These are phyloP conservation scores for Lachancea waltii DNA, from an alignment of 805 yeast genomes.

Conservation along the genomic window DNA sequence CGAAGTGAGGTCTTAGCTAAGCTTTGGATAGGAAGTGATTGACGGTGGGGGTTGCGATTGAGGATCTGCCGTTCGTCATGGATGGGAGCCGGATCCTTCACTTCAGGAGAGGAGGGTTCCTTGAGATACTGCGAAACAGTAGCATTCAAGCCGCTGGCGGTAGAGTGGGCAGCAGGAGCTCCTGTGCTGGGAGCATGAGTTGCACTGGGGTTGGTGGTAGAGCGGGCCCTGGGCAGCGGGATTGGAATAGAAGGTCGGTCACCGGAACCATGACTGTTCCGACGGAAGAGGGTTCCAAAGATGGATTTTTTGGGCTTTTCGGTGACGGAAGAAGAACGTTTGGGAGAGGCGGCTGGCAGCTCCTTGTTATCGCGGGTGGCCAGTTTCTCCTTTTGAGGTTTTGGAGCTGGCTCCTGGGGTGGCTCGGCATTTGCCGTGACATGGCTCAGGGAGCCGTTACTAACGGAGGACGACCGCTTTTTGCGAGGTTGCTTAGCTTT, in stretches of 20 bases:
- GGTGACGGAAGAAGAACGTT: constrained; percentile 17
- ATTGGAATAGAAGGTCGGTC: constrained; percentile 13
- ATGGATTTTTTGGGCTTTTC: constrained; percentile 27
- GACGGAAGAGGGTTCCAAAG: constrained; percentile 25
- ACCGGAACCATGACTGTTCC: constrained; percentile 11
- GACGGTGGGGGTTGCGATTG: constrained; percentile 41
- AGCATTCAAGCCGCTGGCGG: constrained; percentile 6
- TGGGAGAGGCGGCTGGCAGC: constrained; percentile 2
- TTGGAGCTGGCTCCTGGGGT: neutral
- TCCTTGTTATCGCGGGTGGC: neutral
- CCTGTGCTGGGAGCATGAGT: too few species aligned
- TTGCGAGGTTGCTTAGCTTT: constrained; percentile 4
- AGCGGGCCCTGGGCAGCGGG: constrained; percentile 5
- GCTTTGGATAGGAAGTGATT: constrained; percentile 31
- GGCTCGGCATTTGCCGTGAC: constrained; percentile 4
- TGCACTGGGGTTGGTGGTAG: constrained; percentile 4
- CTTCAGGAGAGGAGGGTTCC: constrained; percentile 17
- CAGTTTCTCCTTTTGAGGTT: neutral
- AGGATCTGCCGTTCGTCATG: constrained; percentile 34
- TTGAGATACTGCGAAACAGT: constrained; percentile 12
- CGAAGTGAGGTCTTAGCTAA: constrained; percentile 36
- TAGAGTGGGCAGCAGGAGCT: constrained; percentile 8
- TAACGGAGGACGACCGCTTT: constrained; percentile 8
- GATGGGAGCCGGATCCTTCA: constrained; percentile 17
- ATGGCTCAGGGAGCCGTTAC: constrained; percentile 8